Evolutionary conservation across 768 basidiomycete species (phyloP), one percentile per base, ranked within the genome.

Genomic region (Lactarius akahatsu): DNA sequence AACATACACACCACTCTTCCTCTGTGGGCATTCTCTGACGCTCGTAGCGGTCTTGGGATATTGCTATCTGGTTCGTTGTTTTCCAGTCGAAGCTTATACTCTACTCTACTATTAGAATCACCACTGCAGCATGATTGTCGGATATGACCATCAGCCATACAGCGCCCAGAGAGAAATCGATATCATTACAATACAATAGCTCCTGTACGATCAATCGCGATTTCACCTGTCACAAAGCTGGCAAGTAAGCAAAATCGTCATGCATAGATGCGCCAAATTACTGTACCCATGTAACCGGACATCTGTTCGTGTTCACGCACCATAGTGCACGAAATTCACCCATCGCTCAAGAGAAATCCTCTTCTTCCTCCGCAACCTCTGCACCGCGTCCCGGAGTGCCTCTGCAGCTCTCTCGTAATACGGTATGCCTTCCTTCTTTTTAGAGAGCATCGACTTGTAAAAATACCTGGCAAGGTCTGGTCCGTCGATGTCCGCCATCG

Each of bases 401-500:
- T 28, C n/a, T 20, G 47, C 45, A 18, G 61, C 26, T 13, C 34
- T 47, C 47, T 55, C 30, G 5, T 32, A 26, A 62, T 54, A 23
- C 13, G 30, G 32, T 20, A 20, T 13, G 11, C 23, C 34, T 26
- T 32, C 16, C 34, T 34, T 32, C 32, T 11, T 52, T 38, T 38
- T 52, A 23, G 54, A 11, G 43, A 62, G 10, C 40, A 64, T 64
- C 9, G 41, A 28, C 36, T 7, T 30, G 32, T 64, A 64, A n/a
- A 64, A 58, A 3, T 40, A 13, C 28, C 30, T 43, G 1, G 63
- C 45, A 26, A 68, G 26, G 9, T 30, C 26, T 15, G 56, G 66
- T 28, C 59, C 66, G 9, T 45, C 43, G 43, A 45, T 18, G 20
- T 45, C 43, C 8, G 43, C 43, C 43, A 45, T 45, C 20, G 43